Conservation (phyloP, 805 yeast species). For the Nakazawaea ernobii region DNA sequence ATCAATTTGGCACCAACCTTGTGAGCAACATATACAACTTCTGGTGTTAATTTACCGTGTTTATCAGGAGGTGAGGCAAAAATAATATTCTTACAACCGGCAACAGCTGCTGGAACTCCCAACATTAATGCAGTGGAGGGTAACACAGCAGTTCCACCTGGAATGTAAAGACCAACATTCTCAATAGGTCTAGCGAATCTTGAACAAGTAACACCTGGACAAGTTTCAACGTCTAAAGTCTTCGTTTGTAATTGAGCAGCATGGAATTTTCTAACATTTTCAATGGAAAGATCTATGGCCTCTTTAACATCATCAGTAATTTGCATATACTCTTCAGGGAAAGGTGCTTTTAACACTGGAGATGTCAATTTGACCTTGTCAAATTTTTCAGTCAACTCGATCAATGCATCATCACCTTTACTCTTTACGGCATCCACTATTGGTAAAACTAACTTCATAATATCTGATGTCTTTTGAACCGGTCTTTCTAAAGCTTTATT, state of each 20-base stretch:
- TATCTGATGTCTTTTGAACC: conserved; percentile 89
- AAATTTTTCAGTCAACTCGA: conserved; percentile 88
- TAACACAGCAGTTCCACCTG: conserved; percentile 98
- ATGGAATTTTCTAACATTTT: conserved; percentile 87
- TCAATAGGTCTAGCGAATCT: conserved; percentile 94
- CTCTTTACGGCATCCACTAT: conserved; percentile 72
- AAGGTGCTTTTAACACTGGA: conserved; percentile 86
- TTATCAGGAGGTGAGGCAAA: conserved; percentile 94
- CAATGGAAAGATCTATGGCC: conserved; percentile 86
- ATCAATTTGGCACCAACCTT: conserved; percentile 89
- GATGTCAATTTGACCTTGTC: conserved; percentile 71
- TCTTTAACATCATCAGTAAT: conserved; percentile 67
- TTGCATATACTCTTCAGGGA: conserved; percentile 69
- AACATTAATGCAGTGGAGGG: conserved; percentile 98
- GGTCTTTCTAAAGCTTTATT: conserved; percentile 77
- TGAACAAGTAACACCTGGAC: conserved; percentile 90
- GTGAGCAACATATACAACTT: conserved; percentile 95
- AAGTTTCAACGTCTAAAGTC: conserved; percentile 78
- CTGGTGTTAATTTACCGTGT: conserved; percentile 93
- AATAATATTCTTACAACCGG: conserved; percentile 89
- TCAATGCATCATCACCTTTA: conserved; percentile 79
- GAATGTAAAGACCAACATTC: conserved; percentile 91
- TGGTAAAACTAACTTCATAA: conserved; percentile 89
- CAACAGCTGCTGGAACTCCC: conserved; percentile 97
- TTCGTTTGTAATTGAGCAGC: conserved; percentile 80